Base-by-base conservation (phyloP, 2,329 filamentous ascomycete genomes). In the Zasmidium citrigriseum region DNA sequence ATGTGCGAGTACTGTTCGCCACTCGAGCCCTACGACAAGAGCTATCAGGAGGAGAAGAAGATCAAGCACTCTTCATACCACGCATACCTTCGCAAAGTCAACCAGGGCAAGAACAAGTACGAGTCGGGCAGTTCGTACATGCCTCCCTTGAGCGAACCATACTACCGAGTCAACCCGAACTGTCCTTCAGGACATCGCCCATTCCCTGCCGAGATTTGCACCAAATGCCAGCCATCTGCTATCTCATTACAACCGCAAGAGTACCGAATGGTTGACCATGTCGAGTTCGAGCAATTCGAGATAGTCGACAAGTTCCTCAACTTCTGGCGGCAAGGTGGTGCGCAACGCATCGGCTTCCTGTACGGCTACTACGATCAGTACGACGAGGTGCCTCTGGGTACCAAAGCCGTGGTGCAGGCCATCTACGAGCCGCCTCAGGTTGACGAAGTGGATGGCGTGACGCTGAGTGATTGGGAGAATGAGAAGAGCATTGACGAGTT, bases 1-100 rank as follows among this genome's bases (percentile, higher is more conserved):
- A 99, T 99, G 95, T 99, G 95, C 76, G 95, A 99, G 77, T 96
- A 97, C 77, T 99, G 95, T 78, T 96, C 96, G 86, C 96, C 96
- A 0, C 78, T 98, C 52, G 95, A 99, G 71, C 95, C 95, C 0
- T 99, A 96, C 76, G 88, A 96, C 70, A 76, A 89, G n/a, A 87
- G 87, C 56, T 97, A 97, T 69, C 83, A 99, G 18, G 85, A 86
- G 25, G 93, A 99, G 68, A 96, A 93, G 82, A 97, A 97, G 82
- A 97, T 99, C 83, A 99, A 99, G 76, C 96, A 99, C 75, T 82
- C 95, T 24, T 98, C 95, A 0, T 97, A 98, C 77, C 95, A 99
- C 76, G 90, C 93, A 3, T 88, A 98, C 73, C 82, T 99, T 47
- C 87, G 93, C 65, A 99, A 99, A 75, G 88, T 96, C 76, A 99